phyloP scores from a whole-genome alignment of 257 asterid species.

The Petunia axillaris region DNA sequence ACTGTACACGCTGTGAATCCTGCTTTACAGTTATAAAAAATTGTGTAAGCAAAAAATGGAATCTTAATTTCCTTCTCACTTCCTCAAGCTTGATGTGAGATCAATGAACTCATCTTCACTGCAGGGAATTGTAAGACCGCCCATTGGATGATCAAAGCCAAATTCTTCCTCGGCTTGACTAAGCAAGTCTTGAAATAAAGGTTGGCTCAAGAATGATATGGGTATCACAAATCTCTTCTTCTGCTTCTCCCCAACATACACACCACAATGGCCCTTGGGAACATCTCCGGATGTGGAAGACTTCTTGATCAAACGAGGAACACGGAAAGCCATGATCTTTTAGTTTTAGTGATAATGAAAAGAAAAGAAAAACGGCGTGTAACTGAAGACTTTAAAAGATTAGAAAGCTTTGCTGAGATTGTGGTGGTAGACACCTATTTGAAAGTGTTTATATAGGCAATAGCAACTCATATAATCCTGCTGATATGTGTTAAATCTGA shows the following conservation, averaged over 20 bases:
- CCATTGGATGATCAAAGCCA: constrained; percentile 57
- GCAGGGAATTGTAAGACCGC: constrained; percentile 60
- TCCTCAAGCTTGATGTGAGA: constrained; percentile 35
- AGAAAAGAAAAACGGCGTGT: not conserved
- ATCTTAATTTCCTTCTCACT: not conserved
- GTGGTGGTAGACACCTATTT: too few relatives aligned
- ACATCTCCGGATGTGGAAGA: constrained; percentile 24
- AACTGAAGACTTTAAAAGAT: not conserved
- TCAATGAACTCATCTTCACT: constrained; percentile 37
- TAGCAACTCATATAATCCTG: not conserved
- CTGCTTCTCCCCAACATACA: constrained; percentile 53
- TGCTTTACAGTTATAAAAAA: not conserved
- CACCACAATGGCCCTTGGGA: constrained; percentile 59
- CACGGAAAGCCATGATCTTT: not conserved
- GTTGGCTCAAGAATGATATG: constrained; percentile 43
- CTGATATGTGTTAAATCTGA: too few relatives aligned
- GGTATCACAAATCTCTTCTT: constrained; percentile 43
- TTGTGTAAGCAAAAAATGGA: not conserved
- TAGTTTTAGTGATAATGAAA: not conserved
- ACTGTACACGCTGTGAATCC: not conserved
- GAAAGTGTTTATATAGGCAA: not conserved
- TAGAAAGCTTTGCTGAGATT: too few relatives aligned
- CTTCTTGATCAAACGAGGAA: not conserved
- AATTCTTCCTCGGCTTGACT: constrained; percentile 42
- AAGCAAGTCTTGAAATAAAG: constrained; percentile 49